Percentiles rank a stretch among this genome's conserved stretches.
phyloP scores from a whole-genome alignment of 2,329 filamentous ascomycete species.

The Claviceps sp. region DNA sequence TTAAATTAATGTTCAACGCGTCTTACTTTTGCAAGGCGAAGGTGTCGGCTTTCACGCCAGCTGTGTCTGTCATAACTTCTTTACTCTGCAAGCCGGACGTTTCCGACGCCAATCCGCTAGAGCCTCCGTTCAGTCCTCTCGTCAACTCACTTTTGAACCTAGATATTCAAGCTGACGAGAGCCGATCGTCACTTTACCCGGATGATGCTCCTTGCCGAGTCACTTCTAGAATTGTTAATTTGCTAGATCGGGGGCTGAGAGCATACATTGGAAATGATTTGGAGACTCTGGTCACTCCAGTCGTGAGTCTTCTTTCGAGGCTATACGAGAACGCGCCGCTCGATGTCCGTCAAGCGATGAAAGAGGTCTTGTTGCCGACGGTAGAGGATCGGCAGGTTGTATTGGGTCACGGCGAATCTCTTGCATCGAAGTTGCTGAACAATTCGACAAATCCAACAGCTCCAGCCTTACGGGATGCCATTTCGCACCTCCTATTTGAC shows the following conservation, averaged over 20 bases:
- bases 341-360: conserved; percentile 46
- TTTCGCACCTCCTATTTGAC: conserved; percentile 73
- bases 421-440: conserved; percentile 64
- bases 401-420: conserved; percentile 59
- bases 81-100: conserved; percentile 50
- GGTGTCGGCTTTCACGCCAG: conserved; percentile 46
- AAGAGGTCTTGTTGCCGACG: conserved; percentile 57
- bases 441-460: conserved; percentile 62
- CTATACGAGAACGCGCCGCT: conserved; percentile 58
- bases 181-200: conserved; percentile 51
- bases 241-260: conserved; percentile 54
- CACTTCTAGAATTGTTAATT: conserved; percentile 50
- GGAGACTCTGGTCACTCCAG: conserved; percentile 55
- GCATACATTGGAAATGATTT: conserved; percentile 55
- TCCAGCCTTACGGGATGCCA: conserved; percentile 57
- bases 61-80: conserved; percentile 55
- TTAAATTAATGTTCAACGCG: conserved; percentile 84
- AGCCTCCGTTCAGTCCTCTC: conserved; percentile 56
- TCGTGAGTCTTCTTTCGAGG: conserved; percentile 60
- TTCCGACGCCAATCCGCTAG: conserved; percentile 51
- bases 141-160: conserved; percentile 75
- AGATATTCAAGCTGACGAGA: conserved; percentile 45
- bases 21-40: conserved; percentile 59
- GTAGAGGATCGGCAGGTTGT: conserved; percentile 63
- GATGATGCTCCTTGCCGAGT: conserved; percentile 44